Evolutionary conservation across 2,329 filamentous ascomycete species (phyloP).

Genomic region (Trichoderma sp.): DNA sequence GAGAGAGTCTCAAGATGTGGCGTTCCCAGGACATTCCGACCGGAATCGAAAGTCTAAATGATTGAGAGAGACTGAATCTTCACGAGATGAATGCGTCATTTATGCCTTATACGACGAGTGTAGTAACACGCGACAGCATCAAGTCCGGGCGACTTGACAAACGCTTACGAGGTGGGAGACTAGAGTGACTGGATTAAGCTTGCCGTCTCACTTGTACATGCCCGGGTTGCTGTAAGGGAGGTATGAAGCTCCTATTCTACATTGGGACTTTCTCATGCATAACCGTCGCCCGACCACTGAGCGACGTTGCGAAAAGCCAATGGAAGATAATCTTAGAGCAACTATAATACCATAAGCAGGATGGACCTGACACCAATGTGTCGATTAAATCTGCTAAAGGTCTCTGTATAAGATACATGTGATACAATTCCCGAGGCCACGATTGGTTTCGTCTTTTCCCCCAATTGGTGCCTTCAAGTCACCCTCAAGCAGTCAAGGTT

Average conservation of each 20-base stretch:
- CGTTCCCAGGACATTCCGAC: neutral
- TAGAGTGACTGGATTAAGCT: neutral
- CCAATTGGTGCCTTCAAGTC: neutral
- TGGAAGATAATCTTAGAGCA: too few relatives aligned
- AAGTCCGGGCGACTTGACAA: neutral
- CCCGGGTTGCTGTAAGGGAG: too few relatives aligned
- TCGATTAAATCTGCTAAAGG: neutral
- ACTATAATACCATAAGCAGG: too few relatives aligned
- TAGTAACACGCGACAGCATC: neutral
- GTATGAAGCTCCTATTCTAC: too few relatives aligned
- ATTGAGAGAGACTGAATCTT: neutral
- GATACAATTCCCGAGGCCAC: neutral
- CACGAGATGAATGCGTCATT: neutral
- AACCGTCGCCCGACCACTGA: too few relatives aligned
- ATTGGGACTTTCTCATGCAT: neutral
- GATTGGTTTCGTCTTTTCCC: neutral
- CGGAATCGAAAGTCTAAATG: neutral
- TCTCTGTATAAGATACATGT: neutral
- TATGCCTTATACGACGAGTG: neutral
- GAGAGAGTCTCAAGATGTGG: neutral
- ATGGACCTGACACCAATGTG: neutral
- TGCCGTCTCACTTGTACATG: neutral
- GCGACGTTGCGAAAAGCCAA: too few relatives aligned
- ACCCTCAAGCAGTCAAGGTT: constrained; percentile 34
- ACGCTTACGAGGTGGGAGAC: neutral